phyloP scores from a whole-genome alignment of 306 rosid genomes.

The Quercus bicolor region DNA sequence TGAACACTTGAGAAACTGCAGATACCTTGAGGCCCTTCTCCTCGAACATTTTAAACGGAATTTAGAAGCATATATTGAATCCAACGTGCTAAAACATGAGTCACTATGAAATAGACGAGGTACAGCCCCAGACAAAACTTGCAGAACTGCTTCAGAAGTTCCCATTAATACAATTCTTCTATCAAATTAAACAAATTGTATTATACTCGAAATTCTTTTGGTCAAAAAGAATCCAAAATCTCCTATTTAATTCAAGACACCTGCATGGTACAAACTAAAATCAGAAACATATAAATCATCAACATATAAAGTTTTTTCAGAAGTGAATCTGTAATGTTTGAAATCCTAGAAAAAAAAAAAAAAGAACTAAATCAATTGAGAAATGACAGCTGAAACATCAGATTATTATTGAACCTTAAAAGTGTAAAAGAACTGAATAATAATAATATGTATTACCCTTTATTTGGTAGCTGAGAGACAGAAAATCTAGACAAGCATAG shows the following conservation, averaged over 20 bases:
- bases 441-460: not conserved
- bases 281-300: not conserved
- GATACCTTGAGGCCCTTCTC: slow-evolving; percentile 34
- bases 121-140: slow-evolving; percentile 40
- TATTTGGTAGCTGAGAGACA: not conserved
- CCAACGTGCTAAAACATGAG: slow-evolving; percentile 20
- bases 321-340: not conserved
- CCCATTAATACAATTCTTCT: slow-evolving; percentile 33
- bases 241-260: not conserved
- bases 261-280: not conserved
- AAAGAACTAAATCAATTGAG: not conserved
- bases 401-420: not conserved
- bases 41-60: slow-evolving; percentile 32
- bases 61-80: slow-evolving; percentile 19
- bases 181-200: slow-evolving; percentile 4
- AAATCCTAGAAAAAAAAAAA: not conserved
- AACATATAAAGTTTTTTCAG: not conserved
- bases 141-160: slow-evolving; percentile 48
- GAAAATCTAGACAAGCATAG: not conserved
- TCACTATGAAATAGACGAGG: slow-evolving; percentile 35
- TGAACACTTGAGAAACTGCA: slow-evolving; percentile 29
- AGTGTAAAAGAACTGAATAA: not conserved
- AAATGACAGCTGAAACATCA: not conserved
- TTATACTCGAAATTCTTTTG: slow-evolving; percentile 1
- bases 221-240: not conserved